Evolutionary conservation across 257 asterid species (phyloP).

Genomic region (Gynochthodes officinalis): DNA sequence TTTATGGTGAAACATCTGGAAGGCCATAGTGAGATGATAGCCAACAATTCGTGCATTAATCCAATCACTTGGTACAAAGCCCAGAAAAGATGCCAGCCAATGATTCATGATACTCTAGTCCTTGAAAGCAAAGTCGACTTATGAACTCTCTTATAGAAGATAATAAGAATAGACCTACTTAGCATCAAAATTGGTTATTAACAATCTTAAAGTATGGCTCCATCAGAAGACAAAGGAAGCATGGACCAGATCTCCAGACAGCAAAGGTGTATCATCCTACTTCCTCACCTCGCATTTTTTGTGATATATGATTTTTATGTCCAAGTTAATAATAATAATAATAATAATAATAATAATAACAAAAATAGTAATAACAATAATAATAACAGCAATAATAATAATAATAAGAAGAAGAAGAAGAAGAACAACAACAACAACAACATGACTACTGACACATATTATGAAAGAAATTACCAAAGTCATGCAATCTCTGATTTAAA

Average conservation of each 20-base stretch:
- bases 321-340: not conserved
- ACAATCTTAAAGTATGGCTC: no score
- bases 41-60: not conserved
- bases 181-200: no score
- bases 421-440: no score
- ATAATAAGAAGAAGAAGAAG: no score
- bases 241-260: not conserved
- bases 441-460: no score
- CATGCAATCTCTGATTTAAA: not conserved
- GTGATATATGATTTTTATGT: not conserved
- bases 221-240: no score
- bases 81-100: not conserved
- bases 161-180: not conserved
- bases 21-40: not conserved
- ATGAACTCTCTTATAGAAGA: not conserved
- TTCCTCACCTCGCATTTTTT: conserved; percentile 2
- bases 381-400: no score
- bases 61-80: not conserved
- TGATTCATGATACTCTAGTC: not conserved
- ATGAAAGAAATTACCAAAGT: no score
- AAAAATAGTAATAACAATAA: no score
- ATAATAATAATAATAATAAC: no score
- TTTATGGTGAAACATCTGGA: no score
- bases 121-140: not conserved
- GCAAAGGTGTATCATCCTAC: not conserved